phyloP scores from a whole-genome alignment of 176 grass and related monocot species.

The Tillandsia leiboldiana region DNA sequence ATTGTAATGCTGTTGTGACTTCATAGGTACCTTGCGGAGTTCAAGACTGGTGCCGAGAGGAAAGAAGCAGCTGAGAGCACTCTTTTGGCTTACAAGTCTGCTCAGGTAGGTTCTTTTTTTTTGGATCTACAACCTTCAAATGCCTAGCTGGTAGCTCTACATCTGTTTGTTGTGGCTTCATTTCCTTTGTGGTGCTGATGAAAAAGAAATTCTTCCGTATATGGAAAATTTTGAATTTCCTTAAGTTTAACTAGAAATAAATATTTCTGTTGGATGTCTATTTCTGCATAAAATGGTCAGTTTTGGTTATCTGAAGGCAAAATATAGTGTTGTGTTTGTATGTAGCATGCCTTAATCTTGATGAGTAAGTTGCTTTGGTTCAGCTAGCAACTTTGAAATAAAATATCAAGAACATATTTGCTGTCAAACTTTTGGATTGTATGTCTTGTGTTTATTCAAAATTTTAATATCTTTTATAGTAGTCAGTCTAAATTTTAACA shows the following conservation, averaged over 20 bases:
- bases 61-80: constrained; percentile 52
- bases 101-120: constrained; percentile 30
- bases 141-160: neutral
- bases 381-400: neutral
- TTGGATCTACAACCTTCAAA: neutral
- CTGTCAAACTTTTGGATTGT: neutral
- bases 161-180: neutral
- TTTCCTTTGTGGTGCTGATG: neutral
- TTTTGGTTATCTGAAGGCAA: no score
- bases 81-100: constrained; percentile 39
- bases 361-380: no score
- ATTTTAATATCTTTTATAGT: no score
- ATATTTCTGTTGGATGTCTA: no score
- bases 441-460: no score
- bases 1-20: constrained; percentile 7
- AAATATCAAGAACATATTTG: neutral
- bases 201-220: neutral
- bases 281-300: no score
- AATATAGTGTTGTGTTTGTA: no score
- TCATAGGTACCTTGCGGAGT: constrained; percentile 51
- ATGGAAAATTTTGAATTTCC: no score
- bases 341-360: no score
- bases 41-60: constrained; percentile 43
- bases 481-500: neutral
- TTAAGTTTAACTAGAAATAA: no score